A percentile compares a stretch with the other conserved stretches of the same genome.
These are phyloP conservation scores for Sungouiozyma intestinalis DNA, from an alignment of 805 yeast species.

Conservation along the genomic window DNA sequence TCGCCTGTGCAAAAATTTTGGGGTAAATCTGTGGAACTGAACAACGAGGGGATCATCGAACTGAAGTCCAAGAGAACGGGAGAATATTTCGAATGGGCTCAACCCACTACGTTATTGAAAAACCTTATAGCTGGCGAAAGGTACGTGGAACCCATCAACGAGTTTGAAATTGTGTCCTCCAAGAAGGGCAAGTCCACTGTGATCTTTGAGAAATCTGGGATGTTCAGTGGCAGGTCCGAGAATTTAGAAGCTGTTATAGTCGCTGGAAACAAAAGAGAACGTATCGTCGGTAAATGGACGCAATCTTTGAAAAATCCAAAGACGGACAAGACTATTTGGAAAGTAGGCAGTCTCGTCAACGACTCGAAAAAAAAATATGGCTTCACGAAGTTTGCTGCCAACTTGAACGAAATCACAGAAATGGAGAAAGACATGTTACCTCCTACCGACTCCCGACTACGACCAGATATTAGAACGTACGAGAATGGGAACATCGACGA, in stretches of 20 bases:
- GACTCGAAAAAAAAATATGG: conserved; percentile 65
- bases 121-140: conserved; percentile 92
- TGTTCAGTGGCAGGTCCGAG: conserved; percentile 77
- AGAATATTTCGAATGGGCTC: conserved; percentile 65
- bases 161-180: conserved; percentile 55
- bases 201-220: conserved; percentile 71
- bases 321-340: conserved; percentile 47
- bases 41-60: conserved; percentile 58
- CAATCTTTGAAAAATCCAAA: conserved; percentile 38
- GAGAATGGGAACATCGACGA: conserved; percentile 57
- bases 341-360: conserved; percentile 51
- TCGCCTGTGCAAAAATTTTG: conserved; percentile 81
- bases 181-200: conserved; percentile 61
- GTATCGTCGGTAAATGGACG: conserved; percentile 73
- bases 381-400: conserved; percentile 71
- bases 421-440: conserved; percentile 58
- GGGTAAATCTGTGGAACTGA: conserved; percentile 86
- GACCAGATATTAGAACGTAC: conserved; percentile 76
- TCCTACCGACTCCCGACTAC: conserved; percentile 78
- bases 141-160: conserved; percentile 75
- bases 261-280: conserved; percentile 12
- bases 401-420: conserved; percentile 66
- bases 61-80: conserved; percentile 50
- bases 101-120: conserved; percentile 73
- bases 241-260: conserved; percentile 34